Conservation (phyloP, 2,329 filamentous ascomycete species). For the Fusarium newnesense region DNA sequence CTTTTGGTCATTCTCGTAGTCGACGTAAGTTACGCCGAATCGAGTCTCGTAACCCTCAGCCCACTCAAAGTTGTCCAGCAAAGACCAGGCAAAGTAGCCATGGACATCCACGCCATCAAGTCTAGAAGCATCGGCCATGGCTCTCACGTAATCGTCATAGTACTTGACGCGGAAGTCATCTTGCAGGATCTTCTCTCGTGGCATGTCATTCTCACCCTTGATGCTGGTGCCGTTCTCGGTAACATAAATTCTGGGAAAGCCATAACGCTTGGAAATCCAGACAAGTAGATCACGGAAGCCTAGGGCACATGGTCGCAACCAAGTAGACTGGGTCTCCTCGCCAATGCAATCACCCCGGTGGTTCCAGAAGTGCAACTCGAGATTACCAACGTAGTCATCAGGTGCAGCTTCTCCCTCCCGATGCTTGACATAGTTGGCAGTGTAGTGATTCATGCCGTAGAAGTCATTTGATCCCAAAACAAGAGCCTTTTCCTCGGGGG, state of each 20-base stretch:
- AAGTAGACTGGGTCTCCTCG: constrained; percentile 82
- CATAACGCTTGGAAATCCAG: constrained; percentile 83
- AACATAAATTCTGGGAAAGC: constrained; percentile 81
- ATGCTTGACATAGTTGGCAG: constrained; percentile 86
- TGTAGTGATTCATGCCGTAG: constrained; percentile 96
- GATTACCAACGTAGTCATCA: constrained; percentile 79
- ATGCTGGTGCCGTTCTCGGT: constrained; percentile 90
- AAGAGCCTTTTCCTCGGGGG: constrained; percentile 75
- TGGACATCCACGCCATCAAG: constrained; percentile 81
- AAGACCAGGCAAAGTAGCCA: constrained; percentile 87
- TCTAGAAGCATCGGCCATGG: constrained; percentile 77
- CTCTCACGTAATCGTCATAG: constrained; percentile 79
- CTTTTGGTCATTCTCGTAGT: constrained; percentile 83
- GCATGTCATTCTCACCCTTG: constrained; percentile 83
- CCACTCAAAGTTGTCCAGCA: constrained; percentile 94
- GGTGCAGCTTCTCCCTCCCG: constrained; percentile 67
- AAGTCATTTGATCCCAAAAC: constrained; percentile 91
- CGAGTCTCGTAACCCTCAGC: constrained; percentile 90
- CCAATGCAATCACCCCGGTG: constrained; percentile 80
- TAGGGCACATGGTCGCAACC: constrained; percentile 79
- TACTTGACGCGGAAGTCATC: constrained; percentile 86
- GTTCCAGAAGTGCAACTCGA: constrained; percentile 77
- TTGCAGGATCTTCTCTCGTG: constrained; percentile 75
- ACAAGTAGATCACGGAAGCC: constrained; percentile 82
- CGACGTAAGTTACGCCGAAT: constrained; percentile 85